Evolutionary conservation across 2,329 filamentous ascomycete genomes (phyloP).

Genomic region (Chrysosphaeria jannelii): DNA sequence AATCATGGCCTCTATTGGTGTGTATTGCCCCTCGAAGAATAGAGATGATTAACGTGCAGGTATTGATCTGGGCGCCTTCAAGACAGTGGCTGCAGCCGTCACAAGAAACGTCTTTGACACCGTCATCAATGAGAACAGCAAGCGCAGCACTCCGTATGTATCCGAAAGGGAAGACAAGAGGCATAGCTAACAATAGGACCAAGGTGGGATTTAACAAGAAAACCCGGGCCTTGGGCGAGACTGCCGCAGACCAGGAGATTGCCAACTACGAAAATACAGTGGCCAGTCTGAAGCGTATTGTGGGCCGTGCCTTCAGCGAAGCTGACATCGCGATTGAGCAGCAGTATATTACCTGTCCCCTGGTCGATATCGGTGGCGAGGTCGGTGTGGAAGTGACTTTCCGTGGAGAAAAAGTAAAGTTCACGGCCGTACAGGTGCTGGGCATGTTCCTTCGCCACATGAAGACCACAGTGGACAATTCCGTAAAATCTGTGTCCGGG

Average conservation of each 20-base stretch:
- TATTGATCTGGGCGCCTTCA: too few species aligned
- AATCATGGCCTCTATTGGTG: too few species aligned
- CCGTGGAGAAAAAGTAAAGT: constrained; percentile 80
- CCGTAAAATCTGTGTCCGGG: constrained; percentile 57
- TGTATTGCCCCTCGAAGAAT: too few species aligned
- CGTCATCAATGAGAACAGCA: too few species aligned
- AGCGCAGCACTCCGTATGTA: too few species aligned
- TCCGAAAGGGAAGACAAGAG: too few species aligned
- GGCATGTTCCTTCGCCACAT: constrained; percentile 93
- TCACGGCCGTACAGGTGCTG: constrained; percentile 75
- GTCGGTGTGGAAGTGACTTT: constrained; percentile 86
- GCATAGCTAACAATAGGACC: too few species aligned
- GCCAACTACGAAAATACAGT: constrained; percentile 99
- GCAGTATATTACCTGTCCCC: constrained; percentile 57
- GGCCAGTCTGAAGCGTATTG: constrained; percentile 68
- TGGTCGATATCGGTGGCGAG: constrained; percentile 78
- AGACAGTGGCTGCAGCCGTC: too few species aligned
- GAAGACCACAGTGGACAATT: constrained; percentile 57
- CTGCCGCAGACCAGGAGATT: constrained; percentile 95
- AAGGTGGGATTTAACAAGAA: constrained; percentile 92
- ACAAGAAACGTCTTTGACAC: too few species aligned
- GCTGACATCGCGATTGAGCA: constrained; percentile 85
- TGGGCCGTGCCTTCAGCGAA: constrained; percentile 61
- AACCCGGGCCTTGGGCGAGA: constrained; percentile 75
- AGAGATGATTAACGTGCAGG: too few species aligned